These are phyloP conservation scores for Saraca asoca DNA, from an alignment of 331 rosid genomes.

Conservation along the genomic window DNA sequence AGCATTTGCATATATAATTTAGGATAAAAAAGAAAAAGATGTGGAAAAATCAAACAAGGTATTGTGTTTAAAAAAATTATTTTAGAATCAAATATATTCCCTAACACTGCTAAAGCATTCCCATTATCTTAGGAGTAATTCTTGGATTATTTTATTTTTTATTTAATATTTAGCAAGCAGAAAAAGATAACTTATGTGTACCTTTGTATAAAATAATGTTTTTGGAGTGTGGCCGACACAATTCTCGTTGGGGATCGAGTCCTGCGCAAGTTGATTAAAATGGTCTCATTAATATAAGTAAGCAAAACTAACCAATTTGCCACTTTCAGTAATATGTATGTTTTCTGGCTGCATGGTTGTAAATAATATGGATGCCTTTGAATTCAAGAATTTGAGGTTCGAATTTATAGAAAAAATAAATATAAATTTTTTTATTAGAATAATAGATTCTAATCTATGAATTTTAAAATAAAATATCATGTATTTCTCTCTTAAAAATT, in stretches of 20 bases:
- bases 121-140: constrained; percentile 23
- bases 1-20: constrained; percentile 10
- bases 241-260: constrained; percentile 38
- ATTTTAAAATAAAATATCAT: too few species aligned
- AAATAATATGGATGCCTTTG: too few species aligned
- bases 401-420: too few species aligned
- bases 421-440: too few species aligned
- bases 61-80: constrained; percentile 2
- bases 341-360: too few species aligned
- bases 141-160: not conserved
- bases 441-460: too few species aligned
- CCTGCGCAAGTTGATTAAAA: constrained; percentile 28
- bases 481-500: too few species aligned
- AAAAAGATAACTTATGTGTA: too few species aligned
- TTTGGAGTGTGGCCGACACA: constrained; percentile 45
- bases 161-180: constrained; percentile 6
- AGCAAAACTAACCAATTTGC: not conserved
- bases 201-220: not conserved
- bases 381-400: too few species aligned
- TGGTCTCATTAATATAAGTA: constrained; percentile 24
- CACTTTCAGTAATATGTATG: too few species aligned
- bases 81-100: constrained; percentile 33
- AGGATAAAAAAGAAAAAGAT: not conserved
- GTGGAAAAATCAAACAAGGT: too few species aligned
- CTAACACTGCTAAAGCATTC: constrained; percentile 21